phyloP scores from a whole-genome alignment of 306 rosid species.

The Casuarina equisetifolia region DNA sequence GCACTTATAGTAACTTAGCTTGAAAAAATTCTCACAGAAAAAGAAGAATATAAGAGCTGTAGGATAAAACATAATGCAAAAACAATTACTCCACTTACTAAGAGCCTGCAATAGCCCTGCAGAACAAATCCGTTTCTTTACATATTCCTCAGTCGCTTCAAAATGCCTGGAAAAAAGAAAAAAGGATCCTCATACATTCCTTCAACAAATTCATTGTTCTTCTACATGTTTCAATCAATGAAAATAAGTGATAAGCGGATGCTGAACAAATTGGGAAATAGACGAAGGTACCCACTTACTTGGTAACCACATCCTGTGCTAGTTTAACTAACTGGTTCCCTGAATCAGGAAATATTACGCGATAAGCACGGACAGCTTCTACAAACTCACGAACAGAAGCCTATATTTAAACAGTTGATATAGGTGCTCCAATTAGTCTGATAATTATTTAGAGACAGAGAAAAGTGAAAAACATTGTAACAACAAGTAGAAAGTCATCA shows the following conservation, averaged over 20 bases:
- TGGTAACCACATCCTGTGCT: conserved; percentile 59
- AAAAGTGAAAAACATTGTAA: conserved; percentile 6
- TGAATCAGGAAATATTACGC: conserved; percentile 79
- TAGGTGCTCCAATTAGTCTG: conserved; percentile 3
- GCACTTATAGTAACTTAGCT: background rate
- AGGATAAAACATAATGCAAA: conserved; percentile 6
- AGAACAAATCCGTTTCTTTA: conserved; percentile 53
- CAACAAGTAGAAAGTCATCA: conserved; percentile 15
- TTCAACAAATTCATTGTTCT: conserved; percentile 7
- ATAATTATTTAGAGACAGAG: background rate
- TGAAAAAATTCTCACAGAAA: background rate
- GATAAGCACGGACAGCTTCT: conserved; percentile 73
- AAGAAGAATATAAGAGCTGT: conserved; percentile 7
- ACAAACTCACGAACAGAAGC: conserved; percentile 63
- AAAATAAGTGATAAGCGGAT: background rate
- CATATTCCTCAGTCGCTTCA: conserved; percentile 47
- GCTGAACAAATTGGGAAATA: conserved; percentile 14
- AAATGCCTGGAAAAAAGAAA: conserved; percentile 42
- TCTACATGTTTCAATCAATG: conserved; percentile 19
- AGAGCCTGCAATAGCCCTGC: conserved; percentile 63
- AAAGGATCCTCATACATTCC: conserved; percentile 10
- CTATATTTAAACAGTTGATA: conserved; percentile 38
- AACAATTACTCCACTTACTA: conserved; percentile 50
- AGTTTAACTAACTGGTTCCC: conserved; percentile 57
- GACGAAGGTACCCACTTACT: conserved; percentile 42